Conservation (phyloP, 768 basidiomycete species). For the Russula sp. region DNA sequence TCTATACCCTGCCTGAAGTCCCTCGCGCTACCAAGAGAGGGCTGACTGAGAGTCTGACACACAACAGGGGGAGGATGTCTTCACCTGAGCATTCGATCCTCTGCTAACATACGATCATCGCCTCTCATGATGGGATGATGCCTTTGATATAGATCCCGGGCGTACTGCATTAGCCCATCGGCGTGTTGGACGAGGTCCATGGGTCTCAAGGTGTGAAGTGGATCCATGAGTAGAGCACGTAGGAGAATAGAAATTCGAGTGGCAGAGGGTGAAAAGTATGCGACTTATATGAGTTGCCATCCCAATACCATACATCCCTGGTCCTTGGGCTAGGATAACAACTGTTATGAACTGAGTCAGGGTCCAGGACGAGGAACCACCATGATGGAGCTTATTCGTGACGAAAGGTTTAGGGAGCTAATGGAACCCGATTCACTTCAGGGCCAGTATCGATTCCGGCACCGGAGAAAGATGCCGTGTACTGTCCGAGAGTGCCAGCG, state of each 20-base stretch:
- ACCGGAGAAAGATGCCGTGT: no score
- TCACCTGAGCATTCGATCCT: background rate
- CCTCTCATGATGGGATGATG: background rate
- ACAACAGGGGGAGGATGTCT: no score
- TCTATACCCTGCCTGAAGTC: background rate
- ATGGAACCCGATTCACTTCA: no score
- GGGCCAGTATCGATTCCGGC: no score
- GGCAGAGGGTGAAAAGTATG: no score
- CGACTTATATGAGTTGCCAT: no score
- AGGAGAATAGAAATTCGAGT: background rate
- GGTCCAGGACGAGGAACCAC: no score
- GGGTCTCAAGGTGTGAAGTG: background rate
- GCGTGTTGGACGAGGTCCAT: background rate
- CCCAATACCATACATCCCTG: no score
- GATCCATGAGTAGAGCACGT: no score
- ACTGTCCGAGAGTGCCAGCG: no score
- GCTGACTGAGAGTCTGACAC: background rate
- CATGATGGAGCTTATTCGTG: no score
- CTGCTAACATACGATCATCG: background rate
- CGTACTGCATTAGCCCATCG: background rate
- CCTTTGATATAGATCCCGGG: background rate
- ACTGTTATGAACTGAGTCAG: background rate
- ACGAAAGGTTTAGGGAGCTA: no score
- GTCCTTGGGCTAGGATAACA: background rate
- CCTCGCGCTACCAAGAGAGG: background rate